Percentiles rank a stretch among this genome's conserved stretches.
These are phyloP conservation scores for Byssothecium circinans DNA, from an alignment of 2,329 filamentous ascomycete genomes.

Conservation along the genomic window DNA sequence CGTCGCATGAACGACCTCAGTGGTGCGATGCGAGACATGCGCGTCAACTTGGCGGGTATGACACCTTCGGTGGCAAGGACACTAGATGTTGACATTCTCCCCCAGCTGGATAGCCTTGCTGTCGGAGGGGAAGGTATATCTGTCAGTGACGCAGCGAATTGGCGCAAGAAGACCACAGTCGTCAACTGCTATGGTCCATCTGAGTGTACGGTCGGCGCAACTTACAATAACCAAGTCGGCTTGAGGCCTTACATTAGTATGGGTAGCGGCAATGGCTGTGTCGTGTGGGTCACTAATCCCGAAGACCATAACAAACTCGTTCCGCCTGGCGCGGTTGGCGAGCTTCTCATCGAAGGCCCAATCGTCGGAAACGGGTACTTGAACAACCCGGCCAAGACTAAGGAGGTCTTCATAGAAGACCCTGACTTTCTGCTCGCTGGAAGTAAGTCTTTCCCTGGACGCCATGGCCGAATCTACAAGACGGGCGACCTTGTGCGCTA, in stretches of 20 bases:
- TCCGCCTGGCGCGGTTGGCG: conserved; percentile 47
- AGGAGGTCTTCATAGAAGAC: conserved; percentile 52
- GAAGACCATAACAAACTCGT: conserved; percentile 41
- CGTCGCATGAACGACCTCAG: conserved; percentile 53
- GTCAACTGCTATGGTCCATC: conserved; percentile 43
- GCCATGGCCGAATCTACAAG: conserved; percentile 50
- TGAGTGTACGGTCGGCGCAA: conserved; percentile 41
- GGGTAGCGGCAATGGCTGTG: conserved; percentile 39
- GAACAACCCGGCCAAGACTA: conserved; percentile 40
- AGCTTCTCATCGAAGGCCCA: conserved; percentile 63
- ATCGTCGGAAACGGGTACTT: conserved; percentile 47
- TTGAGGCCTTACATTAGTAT: conserved; percentile 40
- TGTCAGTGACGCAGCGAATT: conserved; percentile 43
- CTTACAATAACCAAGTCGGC: conserved; percentile 34
- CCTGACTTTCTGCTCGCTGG: conserved; percentile 62
- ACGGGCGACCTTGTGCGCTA: conserved; percentile 51
- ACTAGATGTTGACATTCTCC: conserved; percentile 39
- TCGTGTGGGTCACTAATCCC: conserved; percentile 48
- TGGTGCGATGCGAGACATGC: conserved; percentile 42
- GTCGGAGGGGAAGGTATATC: conserved; percentile 45
- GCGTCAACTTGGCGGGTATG: conserved; percentile 39
- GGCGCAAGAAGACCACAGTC: conserved; percentile 45
- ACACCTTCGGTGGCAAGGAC: conserved; percentile 44
- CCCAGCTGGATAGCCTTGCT: conserved; percentile 49
- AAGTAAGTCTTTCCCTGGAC: conserved; percentile 57